These are phyloP conservation scores for Taphrina populina DNA, from an alignment of 1,139 yeast species.

Conservation along the genomic window DNA sequence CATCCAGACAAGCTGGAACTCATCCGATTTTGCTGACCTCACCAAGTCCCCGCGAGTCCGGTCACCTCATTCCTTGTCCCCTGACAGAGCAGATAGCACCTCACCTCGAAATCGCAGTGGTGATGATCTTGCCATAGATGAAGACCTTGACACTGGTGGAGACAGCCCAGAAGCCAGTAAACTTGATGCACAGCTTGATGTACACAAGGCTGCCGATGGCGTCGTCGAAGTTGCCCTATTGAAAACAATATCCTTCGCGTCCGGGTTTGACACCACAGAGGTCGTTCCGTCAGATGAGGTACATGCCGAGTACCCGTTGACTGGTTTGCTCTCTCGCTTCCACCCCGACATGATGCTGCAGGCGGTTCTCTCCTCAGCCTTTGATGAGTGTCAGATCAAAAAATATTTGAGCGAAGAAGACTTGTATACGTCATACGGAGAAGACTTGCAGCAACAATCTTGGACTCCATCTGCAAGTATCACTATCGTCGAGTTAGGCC, in stretches of 20 bases:
- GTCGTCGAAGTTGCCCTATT: slow-evolving; percentile 18
- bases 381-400: slow-evolving; percentile 10
- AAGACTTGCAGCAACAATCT: background rate
- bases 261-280: slow-evolving; percentile 1
- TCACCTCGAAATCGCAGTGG: background rate
- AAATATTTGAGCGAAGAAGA: slow-evolving; percentile 18
- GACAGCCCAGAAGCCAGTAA: slow-evolving; percentile 6
- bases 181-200: background rate
- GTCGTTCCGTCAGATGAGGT: slow-evolving; percentile 4
- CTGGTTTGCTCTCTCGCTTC: slow-evolving; percentile 26
- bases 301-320: slow-evolving; percentile 21
- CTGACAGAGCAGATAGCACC: background rate
- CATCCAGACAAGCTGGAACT: slow-evolving; percentile 27
- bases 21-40: slow-evolving; percentile 19
- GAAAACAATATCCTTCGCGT: slow-evolving; percentile 8
- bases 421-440: slow-evolving; percentile 2
- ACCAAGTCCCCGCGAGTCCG: slow-evolving; percentile 1
- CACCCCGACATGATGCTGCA: slow-evolving; percentile 32
- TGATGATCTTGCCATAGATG: slow-evolving; percentile 5
- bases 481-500: slow-evolving; percentile 21
- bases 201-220: slow-evolving; percentile 7
- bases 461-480: slow-evolving; percentile 23
- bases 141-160: slow-evolving; percentile 8
- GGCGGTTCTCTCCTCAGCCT: slow-evolving; percentile 15
- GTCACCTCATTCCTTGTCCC: slow-evolving; percentile 17